phyloP scores from a whole-genome alignment of 768 basidiomycete genomes.

The Infundibulicybe gibba region DNA sequence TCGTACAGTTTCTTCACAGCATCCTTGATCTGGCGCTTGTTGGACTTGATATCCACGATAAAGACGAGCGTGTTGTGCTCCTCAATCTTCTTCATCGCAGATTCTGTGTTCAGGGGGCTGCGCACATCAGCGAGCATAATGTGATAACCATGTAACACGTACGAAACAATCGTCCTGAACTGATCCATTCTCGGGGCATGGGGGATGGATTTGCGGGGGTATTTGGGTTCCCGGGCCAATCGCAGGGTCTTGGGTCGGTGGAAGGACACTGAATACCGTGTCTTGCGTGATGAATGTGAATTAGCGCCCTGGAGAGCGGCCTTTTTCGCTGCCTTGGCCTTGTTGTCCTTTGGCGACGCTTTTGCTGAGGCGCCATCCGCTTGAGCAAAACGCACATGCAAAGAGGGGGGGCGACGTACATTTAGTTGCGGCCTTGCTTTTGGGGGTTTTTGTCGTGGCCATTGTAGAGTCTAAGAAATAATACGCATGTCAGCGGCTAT shows the following conservation, averaged over 20 bases:
- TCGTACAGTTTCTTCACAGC: slow-evolving; percentile 99
- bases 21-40: slow-evolving; percentile 99
- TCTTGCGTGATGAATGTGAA: slow-evolving; percentile 74
- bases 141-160: slow-evolving; percentile 28
- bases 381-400: neutral
- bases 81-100: slow-evolving; percentile 99
- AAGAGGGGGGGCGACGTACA: neutral
- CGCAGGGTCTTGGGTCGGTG: slow-evolving; percentile 93
- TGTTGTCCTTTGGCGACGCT: slow-evolving; percentile 43
- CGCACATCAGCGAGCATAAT: slow-evolving; percentile 1
- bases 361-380: slow-evolving; percentile 17
- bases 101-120: slow-evolving; percentile 91
- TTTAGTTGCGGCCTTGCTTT: neutral
- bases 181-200: slow-evolving; percentile 96
- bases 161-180: slow-evolving; percentile 91
- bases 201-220: slow-evolving; percentile 92
- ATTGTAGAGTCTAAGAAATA: neutral
- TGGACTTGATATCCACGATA: slow-evolving; percentile 90
- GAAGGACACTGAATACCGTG: slow-evolving; percentile 86
- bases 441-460: neutral
- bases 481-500: neutral
- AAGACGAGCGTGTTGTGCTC: slow-evolving; percentile 99
- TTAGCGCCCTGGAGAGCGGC: slow-evolving; percentile 88
- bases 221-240: slow-evolving; percentile 80
- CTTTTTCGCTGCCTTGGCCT: slow-evolving; percentile 96